These are phyloP conservation scores for Silybum marianum DNA, from an alignment of 129 eudicot species.

Conservation along the genomic window DNA sequence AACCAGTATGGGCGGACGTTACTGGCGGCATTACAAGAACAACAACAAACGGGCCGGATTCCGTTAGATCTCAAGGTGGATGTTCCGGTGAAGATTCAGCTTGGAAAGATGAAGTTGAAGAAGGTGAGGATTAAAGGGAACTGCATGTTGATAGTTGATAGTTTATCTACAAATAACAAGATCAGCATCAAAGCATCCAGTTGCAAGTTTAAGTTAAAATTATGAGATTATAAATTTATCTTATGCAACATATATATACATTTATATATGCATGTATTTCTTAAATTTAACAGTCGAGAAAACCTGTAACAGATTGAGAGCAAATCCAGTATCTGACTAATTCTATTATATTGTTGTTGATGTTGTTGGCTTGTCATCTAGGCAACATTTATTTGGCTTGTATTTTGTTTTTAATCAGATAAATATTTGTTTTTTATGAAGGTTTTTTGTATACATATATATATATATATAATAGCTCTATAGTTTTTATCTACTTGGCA, in stretches of 20 bases:
- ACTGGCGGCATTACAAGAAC: slow-evolving; percentile 67
- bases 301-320: no score
- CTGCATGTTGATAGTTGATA: slow-evolving; percentile 76
- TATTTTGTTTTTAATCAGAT: background rate
- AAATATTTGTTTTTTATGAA: background rate
- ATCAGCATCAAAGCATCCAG: slow-evolving; percentile 75
- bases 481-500: no score
- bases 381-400: slow-evolving; percentile 4
- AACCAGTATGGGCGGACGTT: slow-evolving; percentile 67
- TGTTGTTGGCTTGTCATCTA: background rate
- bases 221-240: slow-evolving; percentile 29
- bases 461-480: no score
- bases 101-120: slow-evolving; percentile 62
- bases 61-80: slow-evolving; percentile 79
- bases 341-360: background rate
- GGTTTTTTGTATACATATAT: background rate
- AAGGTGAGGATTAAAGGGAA: slow-evolving; percentile 71
- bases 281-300: no score
- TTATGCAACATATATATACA: background rate
- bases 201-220: slow-evolving; percentile 67
- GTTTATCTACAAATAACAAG: slow-evolving; percentile 58
- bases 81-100: slow-evolving; percentile 73
- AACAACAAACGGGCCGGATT: slow-evolving; percentile 70
- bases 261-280: background rate
- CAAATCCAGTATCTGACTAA: no score